Evolutionary conservation across 2,329 filamentous ascomycete species (phyloP).

Genomic region (Rugonectria rugulosa): DNA sequence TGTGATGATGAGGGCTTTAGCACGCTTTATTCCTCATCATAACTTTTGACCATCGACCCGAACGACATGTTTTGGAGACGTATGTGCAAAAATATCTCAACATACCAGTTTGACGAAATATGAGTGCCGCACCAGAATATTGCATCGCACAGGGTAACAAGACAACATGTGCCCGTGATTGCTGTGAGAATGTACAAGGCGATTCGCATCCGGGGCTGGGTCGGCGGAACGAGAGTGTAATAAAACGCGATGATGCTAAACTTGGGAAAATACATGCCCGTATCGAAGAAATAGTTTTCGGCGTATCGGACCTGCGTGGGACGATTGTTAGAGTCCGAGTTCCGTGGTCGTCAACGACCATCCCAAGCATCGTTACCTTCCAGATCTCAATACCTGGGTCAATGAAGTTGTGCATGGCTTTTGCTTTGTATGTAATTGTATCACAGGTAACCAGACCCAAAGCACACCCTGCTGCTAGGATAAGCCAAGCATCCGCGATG

Average conservation of each 20-base stretch:
- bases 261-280: conserved; percentile 37
- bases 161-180: conserved; percentile 20
- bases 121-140: conserved; percentile 37
- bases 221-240: conserved; percentile 29
- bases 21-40: too few species aligned
- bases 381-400: not conserved
- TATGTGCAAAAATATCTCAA: too few species aligned
- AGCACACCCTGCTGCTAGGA: not conserved
- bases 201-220: conserved; percentile 27
- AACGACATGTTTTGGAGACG: too few species aligned
- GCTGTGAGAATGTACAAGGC: conserved; percentile 23
- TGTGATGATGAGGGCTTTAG: too few species aligned
- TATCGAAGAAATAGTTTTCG: conserved; percentile 37
- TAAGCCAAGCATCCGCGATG: conserved; percentile 2
- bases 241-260: conserved; percentile 37
- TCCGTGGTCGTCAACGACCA: not conserved
- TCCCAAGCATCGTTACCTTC: not conserved
- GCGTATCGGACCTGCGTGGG: conserved; percentile 26
- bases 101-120: conserved; percentile 33
- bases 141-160: conserved; percentile 26
- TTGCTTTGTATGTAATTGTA: conserved; percentile 1
- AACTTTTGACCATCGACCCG: too few species aligned
- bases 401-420: conserved; percentile 4
- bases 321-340: too few species aligned
- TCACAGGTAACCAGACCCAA: conserved; percentile 9